phyloP scores from a whole-genome alignment of 2,329 filamentous ascomycete species.

The Cladosporium sp. region DNA sequence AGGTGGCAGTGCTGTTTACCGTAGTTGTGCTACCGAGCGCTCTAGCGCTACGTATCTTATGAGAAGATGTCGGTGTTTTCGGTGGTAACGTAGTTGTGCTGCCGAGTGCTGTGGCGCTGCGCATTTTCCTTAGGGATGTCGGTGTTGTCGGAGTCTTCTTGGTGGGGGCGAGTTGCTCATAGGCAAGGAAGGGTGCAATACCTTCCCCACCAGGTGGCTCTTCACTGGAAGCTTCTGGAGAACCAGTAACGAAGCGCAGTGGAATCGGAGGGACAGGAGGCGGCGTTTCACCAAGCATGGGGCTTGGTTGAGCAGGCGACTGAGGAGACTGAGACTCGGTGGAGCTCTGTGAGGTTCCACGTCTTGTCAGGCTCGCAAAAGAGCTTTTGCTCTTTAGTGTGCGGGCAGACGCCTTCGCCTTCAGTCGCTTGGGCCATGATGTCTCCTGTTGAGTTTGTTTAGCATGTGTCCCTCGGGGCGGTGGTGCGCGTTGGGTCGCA shows the following conservation, averaged over 20 bases:
- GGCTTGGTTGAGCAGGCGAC: background rate
- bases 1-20: conserved; percentile 3
- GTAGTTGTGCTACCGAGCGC: background rate
- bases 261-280: conserved; percentile 17
- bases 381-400: conserved; percentile 8
- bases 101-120: background rate
- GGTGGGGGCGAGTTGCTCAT: background rate
- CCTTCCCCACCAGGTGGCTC: background rate
- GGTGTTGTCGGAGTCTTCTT: background rate
- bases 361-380: background rate
- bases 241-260: background rate
- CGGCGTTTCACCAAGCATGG: background rate
- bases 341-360: conserved; percentile 1
- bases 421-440: conserved; percentile 15
- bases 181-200: conserved; percentile 12
- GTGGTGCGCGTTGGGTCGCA: background rate
- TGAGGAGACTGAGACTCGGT: background rate
- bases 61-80: background rate
- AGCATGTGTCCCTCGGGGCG: background rate
- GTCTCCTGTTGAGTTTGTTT: conserved; percentile 7
- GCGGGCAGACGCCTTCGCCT: conserved; percentile 10
- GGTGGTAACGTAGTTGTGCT: conserved; percentile 3
- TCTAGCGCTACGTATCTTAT: background rate
- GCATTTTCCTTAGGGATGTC: background rate
- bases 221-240: background rate